A percentile compares a stretch with the other conserved stretches of the same genome.
These are phyloP conservation scores for Croton laevigatus DNA, from an alignment of 441 rosid species.

Conservation along the genomic window DNA sequence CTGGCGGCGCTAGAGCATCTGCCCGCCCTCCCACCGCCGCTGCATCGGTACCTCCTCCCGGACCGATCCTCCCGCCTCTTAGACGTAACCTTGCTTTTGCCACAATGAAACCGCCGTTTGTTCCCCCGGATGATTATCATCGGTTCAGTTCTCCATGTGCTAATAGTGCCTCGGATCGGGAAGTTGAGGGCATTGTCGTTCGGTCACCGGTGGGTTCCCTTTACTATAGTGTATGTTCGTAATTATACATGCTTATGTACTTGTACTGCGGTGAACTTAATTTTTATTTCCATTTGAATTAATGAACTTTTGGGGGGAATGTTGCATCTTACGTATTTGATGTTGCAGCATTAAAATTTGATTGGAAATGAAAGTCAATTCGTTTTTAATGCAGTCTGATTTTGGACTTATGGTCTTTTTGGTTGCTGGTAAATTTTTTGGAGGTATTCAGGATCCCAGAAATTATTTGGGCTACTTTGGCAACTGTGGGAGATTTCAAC, in stretches of 20 bases:
- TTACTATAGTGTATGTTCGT: not conserved
- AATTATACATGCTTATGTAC: not conserved
- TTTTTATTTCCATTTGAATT: not conserved
- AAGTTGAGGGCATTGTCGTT: slow-evolving; percentile 58
- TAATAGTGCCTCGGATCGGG: slow-evolving; percentile 44
- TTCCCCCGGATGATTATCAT: slow-evolving; percentile 63
- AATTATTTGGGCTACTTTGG: not conserved
- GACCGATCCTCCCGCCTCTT: slow-evolving; percentile 62
- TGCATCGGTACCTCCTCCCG: slow-evolving; percentile 25
- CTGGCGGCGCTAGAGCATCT: slow-evolving; percentile 53
- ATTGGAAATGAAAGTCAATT: not conserved
- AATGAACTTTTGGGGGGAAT: not conserved
- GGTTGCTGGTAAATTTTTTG: slow-evolving; percentile 11
- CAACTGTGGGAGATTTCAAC: not conserved
- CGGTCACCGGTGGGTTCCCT: slow-evolving; percentile 76
- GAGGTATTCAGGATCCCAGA: not conserved
- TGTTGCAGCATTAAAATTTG: not conserved
- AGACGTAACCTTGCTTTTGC: slow-evolving; percentile 80
- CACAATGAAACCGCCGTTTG: slow-evolving; percentile 69
- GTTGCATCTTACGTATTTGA: not conserved
- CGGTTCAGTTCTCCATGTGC: slow-evolving; percentile 47
- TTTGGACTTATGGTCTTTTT: not conserved
- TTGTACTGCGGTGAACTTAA: not conserved
- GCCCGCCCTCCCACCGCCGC: slow-evolving; percentile 34
- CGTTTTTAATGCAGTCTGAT: not conserved